Evolutionary conservation across 148 eudicot species (phyloP).

Genomic region (Polygonum maritimum): DNA sequence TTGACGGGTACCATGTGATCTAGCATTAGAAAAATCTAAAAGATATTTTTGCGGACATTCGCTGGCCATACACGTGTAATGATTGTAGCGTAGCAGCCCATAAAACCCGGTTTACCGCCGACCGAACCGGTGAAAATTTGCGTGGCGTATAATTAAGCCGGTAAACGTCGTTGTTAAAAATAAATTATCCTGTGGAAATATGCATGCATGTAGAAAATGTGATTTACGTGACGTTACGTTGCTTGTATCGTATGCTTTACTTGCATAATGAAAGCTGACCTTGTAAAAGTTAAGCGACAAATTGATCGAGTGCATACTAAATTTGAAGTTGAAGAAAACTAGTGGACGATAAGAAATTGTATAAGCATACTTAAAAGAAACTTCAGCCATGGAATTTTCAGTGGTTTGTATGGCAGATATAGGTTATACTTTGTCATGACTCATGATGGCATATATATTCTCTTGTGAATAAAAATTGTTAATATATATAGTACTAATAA

Average conservation of each 20-base stretch:
- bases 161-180: background rate
- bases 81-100: background rate
- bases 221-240: background rate
- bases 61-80: background rate
- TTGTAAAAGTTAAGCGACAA: background rate
- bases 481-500: too few relatives aligned
- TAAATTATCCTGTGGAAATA: background rate
- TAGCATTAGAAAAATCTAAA: background rate
- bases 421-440: background rate
- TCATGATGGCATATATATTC: background rate
- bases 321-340: background rate
- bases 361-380: background rate
- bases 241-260: background rate
- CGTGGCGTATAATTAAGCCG: too few relatives aligned
- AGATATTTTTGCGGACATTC: background rate
- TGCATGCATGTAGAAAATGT: constrained; percentile 4
- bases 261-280: background rate
- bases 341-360: too few relatives aligned
- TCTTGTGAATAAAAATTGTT: background rate
- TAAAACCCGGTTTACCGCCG: too few relatives aligned
- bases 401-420: background rate
- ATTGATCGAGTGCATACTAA: too few relatives aligned
- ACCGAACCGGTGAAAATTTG: too few relatives aligned
- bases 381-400: background rate
- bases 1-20: background rate